Percentiles rank a stretch among this genome's conserved stretches.
Conservation (phyloP, 805 yeast genomes). For the Candida lessepsii region DNA sequence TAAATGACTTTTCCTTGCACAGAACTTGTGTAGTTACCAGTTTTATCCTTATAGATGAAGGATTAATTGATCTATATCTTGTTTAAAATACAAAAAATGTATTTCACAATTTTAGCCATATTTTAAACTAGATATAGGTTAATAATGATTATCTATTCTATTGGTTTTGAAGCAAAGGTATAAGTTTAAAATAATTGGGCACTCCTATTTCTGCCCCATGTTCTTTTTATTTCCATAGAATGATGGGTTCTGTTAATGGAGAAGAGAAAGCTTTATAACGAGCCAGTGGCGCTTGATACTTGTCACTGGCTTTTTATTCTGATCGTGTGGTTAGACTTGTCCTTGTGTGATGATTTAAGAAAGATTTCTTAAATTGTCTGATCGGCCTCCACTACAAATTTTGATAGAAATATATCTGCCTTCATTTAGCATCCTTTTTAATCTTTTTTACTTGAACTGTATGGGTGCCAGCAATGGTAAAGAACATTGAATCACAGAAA, state of each 20-base stretch:
- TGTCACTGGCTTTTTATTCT: slow-evolving; percentile 32
- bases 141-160: neutral
- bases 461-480: neutral
- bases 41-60: too few species aligned
- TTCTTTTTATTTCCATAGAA: slow-evolving; percentile 46
- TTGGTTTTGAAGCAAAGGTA: neutral
- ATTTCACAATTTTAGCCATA: neutral
- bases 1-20: too few species aligned
- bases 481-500: neutral
- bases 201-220: slow-evolving; percentile 68
- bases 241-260: slow-evolving; percentile 61
- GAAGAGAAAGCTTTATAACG: slow-evolving; percentile 54
- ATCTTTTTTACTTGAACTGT: neutral
- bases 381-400: slow-evolving; percentile 18
- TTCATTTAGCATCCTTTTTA: neutral
- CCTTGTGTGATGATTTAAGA: slow-evolving; percentile 13
- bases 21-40: too few species aligned
- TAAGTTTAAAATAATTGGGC: neutral
- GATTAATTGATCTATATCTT: too few species aligned
- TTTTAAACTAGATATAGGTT: neutral
- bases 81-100: too few species aligned
- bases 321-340: slow-evolving; percentile 46
- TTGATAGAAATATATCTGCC: too few species aligned
- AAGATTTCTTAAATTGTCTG: slow-evolving; percentile 9
- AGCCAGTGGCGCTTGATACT: slow-evolving; percentile 47